Conservation (phyloP, 352 stramenopile genomes). For the Aphanomyces cochlioides region DNA sequence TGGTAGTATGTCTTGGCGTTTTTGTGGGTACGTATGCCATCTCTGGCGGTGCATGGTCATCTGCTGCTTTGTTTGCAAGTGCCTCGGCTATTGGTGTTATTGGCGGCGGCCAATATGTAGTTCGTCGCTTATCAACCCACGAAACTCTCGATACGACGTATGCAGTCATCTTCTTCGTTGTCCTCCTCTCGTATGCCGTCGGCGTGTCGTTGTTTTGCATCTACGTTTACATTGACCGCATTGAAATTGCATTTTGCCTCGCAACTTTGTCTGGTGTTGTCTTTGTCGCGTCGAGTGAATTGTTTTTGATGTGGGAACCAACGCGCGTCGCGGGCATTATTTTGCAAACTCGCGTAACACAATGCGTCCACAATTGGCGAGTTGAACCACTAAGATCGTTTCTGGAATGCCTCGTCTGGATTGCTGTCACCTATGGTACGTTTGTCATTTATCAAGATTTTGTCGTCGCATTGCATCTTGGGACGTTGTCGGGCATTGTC, state of each 20-base stretch:
- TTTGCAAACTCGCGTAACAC: constrained; percentile 69
- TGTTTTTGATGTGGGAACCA: constrained; percentile 80
- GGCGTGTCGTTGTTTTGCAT: constrained; percentile 72
- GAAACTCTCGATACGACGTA: constrained; percentile 59
- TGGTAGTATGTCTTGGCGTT: constrained; percentile 60
- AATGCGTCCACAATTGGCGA: constrained; percentile 74
- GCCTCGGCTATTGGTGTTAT: constrained; percentile 74
- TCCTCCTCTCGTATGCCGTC: constrained; percentile 62
- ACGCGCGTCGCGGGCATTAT: constrained; percentile 66
- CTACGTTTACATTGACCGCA: constrained; percentile 81
- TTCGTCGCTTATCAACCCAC: constrained; percentile 46
- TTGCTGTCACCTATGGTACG: constrained; percentile 69
- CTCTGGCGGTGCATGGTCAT: constrained; percentile 60
- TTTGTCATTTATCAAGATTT: constrained; percentile 81
- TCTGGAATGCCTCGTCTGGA: constrained; percentile 78
- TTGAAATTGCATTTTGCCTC: constrained; percentile 79
- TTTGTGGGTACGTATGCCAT: constrained; percentile 71
- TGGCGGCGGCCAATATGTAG: constrained; percentile 65
- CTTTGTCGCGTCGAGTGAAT: constrained; percentile 72
- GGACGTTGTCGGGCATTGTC: constrained; percentile 78
- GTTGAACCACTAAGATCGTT: constrained; percentile 73
- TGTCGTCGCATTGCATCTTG: constrained; percentile 69
- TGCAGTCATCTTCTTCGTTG: constrained; percentile 67
- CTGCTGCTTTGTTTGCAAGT: constrained; percentile 64
- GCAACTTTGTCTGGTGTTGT: constrained; percentile 72